Evolutionary conservation across 495 filamentous ascomycete species (phyloP).

Genomic region (Parathielavia appendiculata): DNA sequence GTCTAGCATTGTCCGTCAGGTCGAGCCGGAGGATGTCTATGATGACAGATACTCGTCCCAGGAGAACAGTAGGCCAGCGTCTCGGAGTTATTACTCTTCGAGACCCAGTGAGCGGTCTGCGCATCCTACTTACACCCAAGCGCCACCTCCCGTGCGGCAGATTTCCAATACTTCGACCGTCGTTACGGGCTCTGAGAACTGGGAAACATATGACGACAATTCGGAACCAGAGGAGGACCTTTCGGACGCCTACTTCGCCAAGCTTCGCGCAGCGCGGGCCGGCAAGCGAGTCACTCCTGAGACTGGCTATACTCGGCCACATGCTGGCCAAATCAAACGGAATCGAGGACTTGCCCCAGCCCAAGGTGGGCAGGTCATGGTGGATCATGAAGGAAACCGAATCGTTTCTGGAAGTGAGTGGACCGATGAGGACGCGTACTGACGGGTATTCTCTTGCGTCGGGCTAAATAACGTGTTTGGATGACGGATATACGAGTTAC

Average conservation of each 20-base stretch:
- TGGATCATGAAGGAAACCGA: conserved; percentile 46
- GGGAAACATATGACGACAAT: conserved; percentile 85
- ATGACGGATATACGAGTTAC: conserved; percentile 17
- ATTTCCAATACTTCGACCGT: conserved; percentile 66
- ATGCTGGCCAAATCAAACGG: conserved; percentile 30
- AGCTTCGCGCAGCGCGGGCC: conserved; percentile 55
- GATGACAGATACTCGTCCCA: conserved; percentile 51
- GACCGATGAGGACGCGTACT: conserved; percentile 53
- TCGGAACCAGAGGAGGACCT: conserved; percentile 70
- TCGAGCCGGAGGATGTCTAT: conserved; percentile 80
- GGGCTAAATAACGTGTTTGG: conserved; percentile 3
- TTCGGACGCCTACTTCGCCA: conserved; percentile 71
- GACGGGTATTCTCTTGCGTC: not conserved
- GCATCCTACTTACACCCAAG: conserved; percentile 33
- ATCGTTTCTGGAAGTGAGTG: conserved; percentile 51
- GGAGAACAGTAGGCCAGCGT: conserved; percentile 28
- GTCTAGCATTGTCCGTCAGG: conserved; percentile 65
- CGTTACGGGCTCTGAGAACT: conserved; percentile 82
- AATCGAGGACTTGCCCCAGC: conserved; percentile 39
- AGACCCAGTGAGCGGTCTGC: conserved; percentile 27
- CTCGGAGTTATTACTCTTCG: conserved; percentile 31
- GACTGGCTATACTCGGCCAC: conserved; percentile 32
- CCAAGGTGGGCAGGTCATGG: conserved; percentile 32
- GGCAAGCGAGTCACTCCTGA: conserved; percentile 45
- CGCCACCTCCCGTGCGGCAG: conserved; percentile 47